Conservation (phyloP, 441 rosid genomes). For the Populus hybrid region DNA sequence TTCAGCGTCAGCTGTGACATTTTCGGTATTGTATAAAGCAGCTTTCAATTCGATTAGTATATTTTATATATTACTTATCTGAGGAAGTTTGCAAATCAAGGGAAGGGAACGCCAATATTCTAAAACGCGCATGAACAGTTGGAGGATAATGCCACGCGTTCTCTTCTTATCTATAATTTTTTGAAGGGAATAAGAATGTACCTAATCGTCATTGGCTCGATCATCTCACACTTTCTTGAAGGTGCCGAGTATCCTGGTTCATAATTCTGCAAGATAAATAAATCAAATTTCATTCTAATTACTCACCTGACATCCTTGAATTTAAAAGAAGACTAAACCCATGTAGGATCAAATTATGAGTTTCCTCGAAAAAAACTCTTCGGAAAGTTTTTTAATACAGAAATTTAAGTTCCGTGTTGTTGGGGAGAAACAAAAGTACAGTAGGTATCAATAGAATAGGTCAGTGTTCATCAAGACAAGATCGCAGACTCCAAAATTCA, state of each 20-base stretch:
- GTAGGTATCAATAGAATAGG: background rate
- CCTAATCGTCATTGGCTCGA: slow-evolving; percentile 57
- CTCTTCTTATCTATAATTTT: background rate
- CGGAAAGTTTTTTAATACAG: background rate
- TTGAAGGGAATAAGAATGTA: slow-evolving; percentile 18
- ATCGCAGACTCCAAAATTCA: background rate
- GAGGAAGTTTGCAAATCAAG: background rate
- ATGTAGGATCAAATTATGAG: background rate
- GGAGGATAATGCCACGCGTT: slow-evolving; percentile 14
- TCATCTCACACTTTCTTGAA: slow-evolving; percentile 47
- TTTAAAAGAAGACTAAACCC: background rate
- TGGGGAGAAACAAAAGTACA: background rate
- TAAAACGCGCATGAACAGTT: slow-evolving; percentile 8
- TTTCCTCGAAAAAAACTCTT: background rate
- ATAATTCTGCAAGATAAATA: slow-evolving; percentile 38
- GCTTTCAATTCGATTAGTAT: background rate
- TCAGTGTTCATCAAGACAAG: background rate
- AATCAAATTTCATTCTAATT: background rate
- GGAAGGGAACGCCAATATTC: slow-evolving; percentile 7
- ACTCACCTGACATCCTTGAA: background rate
- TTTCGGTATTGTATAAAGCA: slow-evolving; percentile 16
- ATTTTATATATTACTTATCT: background rate
- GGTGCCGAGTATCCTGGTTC: slow-evolving; percentile 65
- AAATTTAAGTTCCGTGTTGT: background rate
- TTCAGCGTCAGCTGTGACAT: background rate